These are phyloP conservation scores for Triangularia verruculosa DNA, from an alignment of 2,329 filamentous ascomycete genomes.

Conservation along the genomic window DNA sequence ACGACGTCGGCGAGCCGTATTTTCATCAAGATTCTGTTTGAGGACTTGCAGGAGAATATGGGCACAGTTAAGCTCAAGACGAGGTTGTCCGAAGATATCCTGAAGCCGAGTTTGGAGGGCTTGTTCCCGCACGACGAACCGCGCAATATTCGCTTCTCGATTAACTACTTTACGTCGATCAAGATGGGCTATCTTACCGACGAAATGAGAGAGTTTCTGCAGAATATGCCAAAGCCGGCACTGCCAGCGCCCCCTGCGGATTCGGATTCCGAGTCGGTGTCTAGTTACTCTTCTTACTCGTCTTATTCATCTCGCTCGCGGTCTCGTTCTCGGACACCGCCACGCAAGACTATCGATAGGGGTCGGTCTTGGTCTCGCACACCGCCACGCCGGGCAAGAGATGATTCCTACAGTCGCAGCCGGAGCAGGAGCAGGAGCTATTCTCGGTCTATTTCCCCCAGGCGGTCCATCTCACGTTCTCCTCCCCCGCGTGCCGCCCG, in stretches of 20 bases:
- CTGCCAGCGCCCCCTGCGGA: constrained; percentile 64
- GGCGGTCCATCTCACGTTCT: constrained; percentile 18
- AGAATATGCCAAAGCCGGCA: constrained; percentile 83
- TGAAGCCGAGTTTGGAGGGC: constrained; percentile 76
- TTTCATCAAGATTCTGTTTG: constrained; percentile 96
- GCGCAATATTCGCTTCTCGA: constrained; percentile 89
- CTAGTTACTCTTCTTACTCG: constrained; percentile 75
- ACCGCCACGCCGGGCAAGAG: constrained; percentile 21
- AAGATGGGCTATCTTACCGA: constrained; percentile 94
- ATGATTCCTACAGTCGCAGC: constrained; percentile 25
- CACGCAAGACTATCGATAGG: constrained; percentile 35
- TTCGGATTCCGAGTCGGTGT: constrained; percentile 69
- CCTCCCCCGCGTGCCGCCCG: constrained; percentile 12
- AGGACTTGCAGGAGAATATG: constrained; percentile 83
- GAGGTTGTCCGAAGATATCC: constrained; percentile 72
- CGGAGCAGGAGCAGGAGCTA: constrained; percentile 25
- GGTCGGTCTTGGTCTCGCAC: constrained; percentile 35
- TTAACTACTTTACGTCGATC: constrained; percentile 99
- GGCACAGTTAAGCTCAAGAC: constrained; percentile 77
- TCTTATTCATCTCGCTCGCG: constrained; percentile 54
- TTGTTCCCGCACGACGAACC: constrained; percentile 88
- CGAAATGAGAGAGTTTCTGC: constrained; percentile 86
- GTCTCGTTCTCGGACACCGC: constrained; percentile 43
- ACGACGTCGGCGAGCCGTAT: constrained; percentile 96
- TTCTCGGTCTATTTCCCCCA: constrained; percentile 21